A percentile compares a stretch with the other conserved stretches of the same genome.
Evolutionary conservation across 2,329 filamentous ascomycete genomes (phyloP).

Genomic region (Sodiomyces alkalinus): DNA sequence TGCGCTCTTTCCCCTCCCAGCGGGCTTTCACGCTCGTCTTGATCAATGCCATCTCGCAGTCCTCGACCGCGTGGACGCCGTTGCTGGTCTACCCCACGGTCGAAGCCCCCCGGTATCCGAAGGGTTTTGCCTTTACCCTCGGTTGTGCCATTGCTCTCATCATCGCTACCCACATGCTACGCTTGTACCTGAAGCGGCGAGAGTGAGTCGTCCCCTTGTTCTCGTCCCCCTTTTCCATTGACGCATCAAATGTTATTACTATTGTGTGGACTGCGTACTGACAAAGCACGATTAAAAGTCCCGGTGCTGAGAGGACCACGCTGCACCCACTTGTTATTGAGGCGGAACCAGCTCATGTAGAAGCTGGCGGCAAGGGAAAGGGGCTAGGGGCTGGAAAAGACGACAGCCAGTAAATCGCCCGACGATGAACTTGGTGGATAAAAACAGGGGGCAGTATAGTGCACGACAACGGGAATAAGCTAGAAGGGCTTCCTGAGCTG

Average conservation of each 20-base stretch:
- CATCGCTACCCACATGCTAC: constrained; percentile 11
- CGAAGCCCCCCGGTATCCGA: constrained; percentile 25
- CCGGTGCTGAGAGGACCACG: background rate
- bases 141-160: constrained; percentile 17
- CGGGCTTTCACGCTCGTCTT: constrained; percentile 32
- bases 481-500: too few relatives aligned
- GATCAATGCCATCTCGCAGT: constrained; percentile 37
- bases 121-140: constrained; percentile 23
- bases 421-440: too few relatives aligned
- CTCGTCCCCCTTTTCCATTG: too few relatives aligned
- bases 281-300: too few relatives aligned
- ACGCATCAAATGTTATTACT: too few relatives aligned
- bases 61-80: constrained; percentile 39
- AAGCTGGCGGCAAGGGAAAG: too few relatives aligned
- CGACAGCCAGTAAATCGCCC: too few relatives aligned
- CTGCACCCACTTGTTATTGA: background rate
- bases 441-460: too few relatives aligned
- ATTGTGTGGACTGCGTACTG: too few relatives aligned
- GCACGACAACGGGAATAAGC: too few relatives aligned
- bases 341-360: background rate
- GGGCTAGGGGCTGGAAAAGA: too few relatives aligned
- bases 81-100: constrained; percentile 32
- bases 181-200: constrained; percentile 9
- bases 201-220: constrained; percentile 8
- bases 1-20: constrained; percentile 28